Evolutionary conservation across 139 green algal species (phyloP).

Genomic region (Chlamydomonas asymmetrica): DNA sequence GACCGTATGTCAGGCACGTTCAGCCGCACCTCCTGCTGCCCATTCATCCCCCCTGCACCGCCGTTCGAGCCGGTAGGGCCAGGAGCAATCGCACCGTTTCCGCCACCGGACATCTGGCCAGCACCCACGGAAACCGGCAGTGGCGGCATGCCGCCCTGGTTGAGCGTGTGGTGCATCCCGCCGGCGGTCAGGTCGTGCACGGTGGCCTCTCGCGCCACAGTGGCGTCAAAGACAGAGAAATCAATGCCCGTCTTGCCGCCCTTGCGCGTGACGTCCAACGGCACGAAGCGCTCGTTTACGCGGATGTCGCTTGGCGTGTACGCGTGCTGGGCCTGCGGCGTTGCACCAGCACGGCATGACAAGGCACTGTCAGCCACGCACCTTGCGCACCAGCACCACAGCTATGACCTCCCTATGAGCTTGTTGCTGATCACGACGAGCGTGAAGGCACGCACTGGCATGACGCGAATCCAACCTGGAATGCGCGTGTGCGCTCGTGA

Average conservation of each 20-base stretch:
- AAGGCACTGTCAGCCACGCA: neutral
- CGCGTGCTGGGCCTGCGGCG: constrained; percentile 16
- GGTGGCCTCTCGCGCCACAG: too few relatives aligned
- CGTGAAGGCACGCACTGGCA: too few relatives aligned
- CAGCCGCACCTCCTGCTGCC: constrained; percentile 5
- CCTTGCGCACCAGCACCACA: too few relatives aligned
- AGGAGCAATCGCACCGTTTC: neutral
- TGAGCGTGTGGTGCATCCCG: constrained; percentile 2
- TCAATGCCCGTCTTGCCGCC: constrained; percentile 35
- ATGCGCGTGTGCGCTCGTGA: too few relatives aligned
- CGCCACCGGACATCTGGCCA: neutral
- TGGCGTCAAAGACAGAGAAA: constrained; percentile 29
- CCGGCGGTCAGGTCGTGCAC: constrained; percentile 3
- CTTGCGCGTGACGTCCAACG: constrained; percentile 25
- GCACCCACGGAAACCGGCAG: constrained; percentile 1
- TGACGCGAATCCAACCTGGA: too few relatives aligned
- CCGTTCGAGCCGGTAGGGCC: neutral
- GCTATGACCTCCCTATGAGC: too few relatives aligned
- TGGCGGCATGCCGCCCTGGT: neutral
- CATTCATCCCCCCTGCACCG: constrained; percentile 2
- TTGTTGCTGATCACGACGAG: too few relatives aligned
- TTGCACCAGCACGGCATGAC: neutral
- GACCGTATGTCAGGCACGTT: constrained; percentile 26
- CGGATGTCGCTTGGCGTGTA: constrained; percentile 38
- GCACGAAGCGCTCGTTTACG: constrained; percentile 45